Evolutionary conservation across 2,329 filamentous ascomycete species (phyloP), one percentile per base, ranked within the genome.

Genomic region (Phyllosticta citrichinensis): DNA sequence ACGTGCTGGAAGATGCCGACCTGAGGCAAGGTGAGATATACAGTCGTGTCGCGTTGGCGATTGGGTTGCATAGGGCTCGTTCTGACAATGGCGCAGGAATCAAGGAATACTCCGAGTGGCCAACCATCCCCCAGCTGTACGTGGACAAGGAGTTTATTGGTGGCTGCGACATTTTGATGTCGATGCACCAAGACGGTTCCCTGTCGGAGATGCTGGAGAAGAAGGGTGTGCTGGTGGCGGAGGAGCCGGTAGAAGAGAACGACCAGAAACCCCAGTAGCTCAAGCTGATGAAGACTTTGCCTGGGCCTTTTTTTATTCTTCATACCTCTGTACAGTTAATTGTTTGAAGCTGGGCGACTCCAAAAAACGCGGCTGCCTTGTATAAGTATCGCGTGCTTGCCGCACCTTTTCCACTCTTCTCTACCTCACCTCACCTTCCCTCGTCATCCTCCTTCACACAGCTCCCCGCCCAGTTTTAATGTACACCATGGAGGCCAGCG

Each of bases 101-200:
- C 79, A 99, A 99, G 79, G 93, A 99, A 77, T 99, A 94, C 80
- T 96, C 92, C 1, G 94, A 97, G 73, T 99, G 94, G 94, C 94
- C 94, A 14, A 99, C 94, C 20, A 97, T 99, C 73, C 94, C 94
- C 6, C 94, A 99, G 76, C 82, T 99, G 19, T 99, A 97, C 76
- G 81, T 99, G 57, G 85, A 95, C 65, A 93, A 93, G 78, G 93
- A 99, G 74, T 99, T 99, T 73, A 81, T 99, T 55, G 94, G 94
- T 60, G 94, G 94, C n/a, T 97, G 92, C 73, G 94, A 99, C 75
- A 99, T 99, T 65, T 76, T 99, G 68, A 87, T 97, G 73, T 88
- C 87, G 2, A 97, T 99, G 94, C 93, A 97, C 78, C 89, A 97
- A 77, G 95, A 90, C 71, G 94, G 94, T 27, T 91, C 95, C 67